Percentiles rank a stretch among this genome's conserved stretches.
These are phyloP conservation scores for Hamamelis virginiana DNA, from an alignment of 164 flowering plant genomes.

Conservation along the genomic window DNA sequence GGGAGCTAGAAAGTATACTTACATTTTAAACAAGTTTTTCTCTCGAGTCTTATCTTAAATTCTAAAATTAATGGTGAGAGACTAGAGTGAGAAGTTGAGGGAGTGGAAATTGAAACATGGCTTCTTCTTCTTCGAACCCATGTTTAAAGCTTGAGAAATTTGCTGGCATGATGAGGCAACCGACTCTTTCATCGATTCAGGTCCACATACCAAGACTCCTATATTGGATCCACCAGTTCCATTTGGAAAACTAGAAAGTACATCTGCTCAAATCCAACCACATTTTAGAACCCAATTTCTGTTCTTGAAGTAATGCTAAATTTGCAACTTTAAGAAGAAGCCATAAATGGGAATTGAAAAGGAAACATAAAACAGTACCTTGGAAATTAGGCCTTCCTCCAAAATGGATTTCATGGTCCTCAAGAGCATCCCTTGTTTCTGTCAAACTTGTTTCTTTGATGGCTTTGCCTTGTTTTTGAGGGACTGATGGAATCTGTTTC, in stretches of 20 bases:
- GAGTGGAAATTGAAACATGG: conserved; percentile 62
- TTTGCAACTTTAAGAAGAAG: not conserved
- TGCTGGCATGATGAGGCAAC: conserved; percentile 53
- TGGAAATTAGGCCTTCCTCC: conserved; percentile 68
- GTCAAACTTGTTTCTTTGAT: conserved; percentile 15
- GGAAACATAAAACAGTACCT: conserved; percentile 41
- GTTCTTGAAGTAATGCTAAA: not conserved
- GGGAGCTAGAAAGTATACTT: too few species aligned
- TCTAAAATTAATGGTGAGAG: not conserved
- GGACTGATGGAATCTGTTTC: conserved; percentile 21
- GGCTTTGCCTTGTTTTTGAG: conserved; percentile 23
- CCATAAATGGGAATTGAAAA: not conserved
- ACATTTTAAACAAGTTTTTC: too few species aligned
- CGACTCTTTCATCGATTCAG: conserved; percentile 69
- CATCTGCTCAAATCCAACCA: conserved; percentile 37
- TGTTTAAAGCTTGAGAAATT: conserved; percentile 22
- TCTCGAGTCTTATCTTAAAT: not conserved
- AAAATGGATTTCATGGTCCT: conserved; percentile 64
- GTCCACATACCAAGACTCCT: conserved; percentile 84
- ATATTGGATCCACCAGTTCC: conserved; percentile 44
- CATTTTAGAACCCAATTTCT: conserved; percentile 2
- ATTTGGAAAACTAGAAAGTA: conserved; percentile 35
- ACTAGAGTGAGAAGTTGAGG: conserved; percentile 69
- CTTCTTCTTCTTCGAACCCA: conserved; percentile 30
- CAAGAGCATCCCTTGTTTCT: conserved; percentile 24